Percentiles rank a stretch among this genome's conserved stretches.
These are phyloP conservation scores for Phaffia rhodozyma DNA, from an alignment of 1,284 basidiomycete species.

Conservation along the genomic window DNA sequence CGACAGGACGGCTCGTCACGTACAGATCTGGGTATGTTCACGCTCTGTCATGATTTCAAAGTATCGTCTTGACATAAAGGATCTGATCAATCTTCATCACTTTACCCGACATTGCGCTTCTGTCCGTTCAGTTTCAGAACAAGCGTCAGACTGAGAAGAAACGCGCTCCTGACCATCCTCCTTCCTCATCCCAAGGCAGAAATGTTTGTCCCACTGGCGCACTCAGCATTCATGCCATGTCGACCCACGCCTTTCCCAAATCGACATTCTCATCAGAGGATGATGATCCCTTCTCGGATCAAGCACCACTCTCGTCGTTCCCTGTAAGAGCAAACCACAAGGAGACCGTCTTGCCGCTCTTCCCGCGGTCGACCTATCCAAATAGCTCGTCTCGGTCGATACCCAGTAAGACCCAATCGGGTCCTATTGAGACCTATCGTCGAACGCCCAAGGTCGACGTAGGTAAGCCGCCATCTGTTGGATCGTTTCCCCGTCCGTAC, in stretches of 20 bases:
- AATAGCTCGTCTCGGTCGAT: no score
- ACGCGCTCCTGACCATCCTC: not conserved
- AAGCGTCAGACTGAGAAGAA: slow-evolving; percentile 23
- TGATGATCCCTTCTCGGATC: not conserved
- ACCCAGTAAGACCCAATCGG: no score
- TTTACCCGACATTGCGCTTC: not conserved
- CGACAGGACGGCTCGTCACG: slow-evolving; percentile 16
- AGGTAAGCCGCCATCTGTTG: no score
- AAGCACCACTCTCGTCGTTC: not conserved
- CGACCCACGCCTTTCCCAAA: not conserved
- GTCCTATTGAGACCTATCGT: no score
- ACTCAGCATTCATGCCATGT: not conserved
- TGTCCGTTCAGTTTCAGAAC: slow-evolving; percentile 21
- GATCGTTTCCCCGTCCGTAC: not conserved
- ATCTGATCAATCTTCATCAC: not conserved
- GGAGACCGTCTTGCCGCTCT: no score
- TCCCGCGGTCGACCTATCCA: no score
- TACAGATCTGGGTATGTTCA: slow-evolving; percentile 23
- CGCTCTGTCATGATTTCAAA: not conserved
- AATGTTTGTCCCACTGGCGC: not conserved
- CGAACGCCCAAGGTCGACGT: no score
- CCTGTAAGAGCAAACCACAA: not conserved
- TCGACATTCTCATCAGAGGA: not conserved
- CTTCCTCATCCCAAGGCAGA: not conserved
- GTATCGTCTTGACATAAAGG: not conserved